A percentile compares a stretch with the other conserved stretches of the same genome.
Conservation (phyloP, 768 basidiomycete species). For the Lactarius evosmus region DNA sequence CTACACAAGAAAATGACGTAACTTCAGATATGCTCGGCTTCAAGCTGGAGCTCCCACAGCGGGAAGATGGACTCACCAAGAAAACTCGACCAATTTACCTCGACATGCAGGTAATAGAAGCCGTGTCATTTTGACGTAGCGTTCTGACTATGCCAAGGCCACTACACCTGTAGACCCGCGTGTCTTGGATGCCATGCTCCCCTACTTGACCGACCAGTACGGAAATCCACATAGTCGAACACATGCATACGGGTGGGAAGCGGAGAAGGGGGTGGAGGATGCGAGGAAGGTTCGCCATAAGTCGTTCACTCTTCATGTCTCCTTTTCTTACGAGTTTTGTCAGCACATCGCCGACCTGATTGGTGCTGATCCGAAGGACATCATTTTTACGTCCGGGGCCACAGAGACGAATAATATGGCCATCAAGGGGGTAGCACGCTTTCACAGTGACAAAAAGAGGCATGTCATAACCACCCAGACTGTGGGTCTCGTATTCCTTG, state of each 20-base stretch:
- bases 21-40: conserved; percentile 85
- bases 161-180: conserved; percentile 97
- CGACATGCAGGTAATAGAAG: conserved; percentile 78
- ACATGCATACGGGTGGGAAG: conserved; percentile 99
- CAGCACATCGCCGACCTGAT: conserved; percentile 90
- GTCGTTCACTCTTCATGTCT: background rate
- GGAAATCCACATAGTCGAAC: conserved; percentile 98
- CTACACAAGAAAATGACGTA: conserved; percentile 8
- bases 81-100: conserved; percentile 91
- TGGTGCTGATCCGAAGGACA: conserved; percentile 92
- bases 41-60: conserved; percentile 63
- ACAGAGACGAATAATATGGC: conserved; percentile 98
- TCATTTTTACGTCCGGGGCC: conserved; percentile 96
- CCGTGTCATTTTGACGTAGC: background rate
- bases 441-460: conserved; percentile 88
- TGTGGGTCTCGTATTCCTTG: conserved; percentile 43
- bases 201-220: conserved; percentile 91
- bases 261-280: conserved; percentile 89
- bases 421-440: conserved; percentile 94
- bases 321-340: background rate
- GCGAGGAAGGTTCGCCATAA: conserved; percentile 66
- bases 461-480: conserved; percentile 96
- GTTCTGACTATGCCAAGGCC: conserved; percentile 51
- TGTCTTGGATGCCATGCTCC: conserved; percentile 95
- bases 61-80: conserved; percentile 53